phyloP scores from a whole-genome alignment of 495 filamentous ascomycete species.

The Parachaetomium inaequale region DNA sequence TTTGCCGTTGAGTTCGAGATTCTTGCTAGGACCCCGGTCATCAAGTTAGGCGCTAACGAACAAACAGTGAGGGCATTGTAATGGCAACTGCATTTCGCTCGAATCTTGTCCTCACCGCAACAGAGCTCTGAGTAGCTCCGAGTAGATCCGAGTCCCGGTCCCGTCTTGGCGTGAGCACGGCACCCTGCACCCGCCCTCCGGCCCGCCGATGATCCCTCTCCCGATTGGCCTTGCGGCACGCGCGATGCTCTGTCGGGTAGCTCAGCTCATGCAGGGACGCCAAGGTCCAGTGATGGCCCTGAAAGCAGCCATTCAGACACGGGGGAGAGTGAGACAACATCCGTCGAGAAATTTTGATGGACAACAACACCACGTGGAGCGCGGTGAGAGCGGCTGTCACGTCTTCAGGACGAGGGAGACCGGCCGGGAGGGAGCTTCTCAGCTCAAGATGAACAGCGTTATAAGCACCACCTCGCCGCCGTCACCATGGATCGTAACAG shows the following conservation, averaged over 20 bases:
- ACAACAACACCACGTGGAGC: not conserved
- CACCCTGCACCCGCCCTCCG: not conserved
- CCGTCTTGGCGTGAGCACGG: not conserved
- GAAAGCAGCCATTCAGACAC: not conserved
- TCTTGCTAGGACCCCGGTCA: too few relatives aligned
- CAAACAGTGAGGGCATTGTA: not conserved
- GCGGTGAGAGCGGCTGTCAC: not conserved
- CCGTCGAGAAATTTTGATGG: not conserved
- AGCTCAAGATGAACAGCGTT: not conserved
- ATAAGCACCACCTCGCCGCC: not conserved
- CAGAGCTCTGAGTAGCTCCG: not conserved
- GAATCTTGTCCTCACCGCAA: not conserved
- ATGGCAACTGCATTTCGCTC: not conserved
- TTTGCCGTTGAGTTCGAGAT: too few relatives aligned
- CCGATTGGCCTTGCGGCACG: not conserved
- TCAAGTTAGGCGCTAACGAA: too few relatives aligned
- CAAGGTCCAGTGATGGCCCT: not conserved
- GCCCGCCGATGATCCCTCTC: not conserved
- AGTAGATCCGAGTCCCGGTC: slow-evolving; percentile 2
- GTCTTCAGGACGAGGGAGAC: not conserved
- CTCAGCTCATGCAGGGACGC: slow-evolving; percentile 11
- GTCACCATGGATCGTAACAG: not conserved
- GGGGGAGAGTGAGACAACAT: not conserved
- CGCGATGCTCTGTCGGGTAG: not conserved
- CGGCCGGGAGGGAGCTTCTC: not conserved